Base-by-base conservation (phyloP, 2,329 filamentous ascomycete genomes). In the Aspergillaceae sp. region DNA sequence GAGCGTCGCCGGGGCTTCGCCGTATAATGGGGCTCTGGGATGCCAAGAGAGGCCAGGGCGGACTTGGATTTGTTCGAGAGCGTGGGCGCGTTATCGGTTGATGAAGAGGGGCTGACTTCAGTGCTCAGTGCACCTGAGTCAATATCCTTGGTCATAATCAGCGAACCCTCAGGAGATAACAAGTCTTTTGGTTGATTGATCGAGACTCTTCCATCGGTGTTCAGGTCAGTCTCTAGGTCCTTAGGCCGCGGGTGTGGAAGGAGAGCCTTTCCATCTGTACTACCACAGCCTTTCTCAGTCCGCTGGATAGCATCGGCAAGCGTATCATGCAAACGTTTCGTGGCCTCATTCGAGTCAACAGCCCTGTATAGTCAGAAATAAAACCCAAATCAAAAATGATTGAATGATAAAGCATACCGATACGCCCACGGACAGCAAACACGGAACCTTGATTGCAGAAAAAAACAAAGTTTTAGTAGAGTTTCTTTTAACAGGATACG, bases 341-440 rank as follows among this genome's bases (percentile, higher is more conserved):
- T 60, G 19, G 63, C 61, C 52, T 66, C 60, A 43, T 68, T 62
- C 2, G 65, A 60, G 40, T 68, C 63, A 40, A 65, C 56, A 7
- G 65, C 55, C 38, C 57, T 58, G 37, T 43, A 8, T 4, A 4
- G 27, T 53, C 41, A 51, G 51, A n/a, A 36, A 44, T 29, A 46
- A 32, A 11, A 11, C 36, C 42, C n/a, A 40, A 5, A 5, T 2
- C 8, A 26, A 19, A 10, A 33, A 29, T 3, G 32, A 40, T 4
- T 9, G 4, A 26, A 38, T 11, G 26, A 10, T 10, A 8, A 33
- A 30, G 47, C 59, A 49, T 60, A 65, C 46, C 64, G 60, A 56
- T 75, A 68, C 27, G 67, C 66, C 61, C 73, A 65, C 38, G 76
- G 76, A 48, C 74, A 75, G 53, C 75, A 78, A 7, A 77, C 74